Evolutionary conservation across 768 basidiomycete genomes (phyloP), one percentile per base, ranked within the genome.

Genomic region (Macrolepiota fuliginosa): DNA sequence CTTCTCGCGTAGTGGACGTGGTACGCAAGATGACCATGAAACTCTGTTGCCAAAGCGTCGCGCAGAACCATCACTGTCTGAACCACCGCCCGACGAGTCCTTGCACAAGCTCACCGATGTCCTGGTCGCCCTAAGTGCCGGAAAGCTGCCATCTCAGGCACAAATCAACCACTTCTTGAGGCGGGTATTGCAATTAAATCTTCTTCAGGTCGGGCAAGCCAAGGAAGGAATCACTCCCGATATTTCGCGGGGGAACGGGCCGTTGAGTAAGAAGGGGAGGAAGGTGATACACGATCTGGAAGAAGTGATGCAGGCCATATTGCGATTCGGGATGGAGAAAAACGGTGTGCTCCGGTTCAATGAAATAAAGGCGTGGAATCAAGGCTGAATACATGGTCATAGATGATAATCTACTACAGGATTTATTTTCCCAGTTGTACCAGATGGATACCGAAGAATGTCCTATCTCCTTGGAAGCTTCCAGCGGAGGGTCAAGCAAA

Each of bases 401-500:
- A 78, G 77, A 71, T 54, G 76, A 78, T 58, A 68, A 78, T 63
- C 71, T 66, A 62, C 36, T 80, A 2, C 78, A 80, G 64, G 74
- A 77, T n/a, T 32, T 78, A 9, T 63, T 76, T 24, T 76, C 70
- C 56, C 67, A 73, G 54, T 62, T 71, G 11, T 55, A 63, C 42
- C 68, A 67, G 35, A 65, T 70, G 29, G 63, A 69, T 17, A 55
- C 59, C 63, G 27, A 55, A 68, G 37, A 61, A 63, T 24, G 49
- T 69, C n/a, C 60, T 67, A 15, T 58, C 65, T 1, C 65, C 70
- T 51, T 56, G 59, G 22, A 54, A 65, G 22, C 63, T 66, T 15
- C 58, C 67, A n/a, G 66, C 66, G 6, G 61, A 40, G 47, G 58
- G 40, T 61, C 62, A 65, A 61, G 68, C 29, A 46, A 64, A 36